Base-by-base conservation (phyloP, 352 stramenopile genomes). In the Phytophthora uliginosa region DNA sequence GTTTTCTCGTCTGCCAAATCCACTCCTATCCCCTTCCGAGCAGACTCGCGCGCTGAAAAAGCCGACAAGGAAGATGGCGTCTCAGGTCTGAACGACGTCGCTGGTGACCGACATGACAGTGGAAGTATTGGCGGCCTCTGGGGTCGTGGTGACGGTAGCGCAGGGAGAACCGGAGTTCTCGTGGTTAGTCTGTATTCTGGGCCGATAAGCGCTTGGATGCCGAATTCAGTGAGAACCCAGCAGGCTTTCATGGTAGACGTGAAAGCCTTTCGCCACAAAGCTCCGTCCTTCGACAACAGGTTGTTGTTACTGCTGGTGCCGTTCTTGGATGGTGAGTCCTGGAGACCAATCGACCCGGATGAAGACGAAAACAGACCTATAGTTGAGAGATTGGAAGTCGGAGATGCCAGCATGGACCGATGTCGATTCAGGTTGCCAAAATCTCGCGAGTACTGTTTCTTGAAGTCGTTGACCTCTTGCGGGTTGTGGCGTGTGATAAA, bases 401-500 rank as follows among this genome's bases (percentile, higher is more conserved):
- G 84, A 13, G 85, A 82, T 12, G 83, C 71, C 12, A 90, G 42
- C n/a, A 93, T 82, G 6, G 84, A 93, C 10, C 83, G 83, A 26
- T 94, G 83, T 6, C 86, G 79, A 55, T 84, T 87, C 7, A 94
- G 65, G 47, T 89, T 92, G 28, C 86, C 86, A 2, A 92, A 65
- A 34, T 94, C 83, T 4, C 86, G 84, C 15, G 86, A 94, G 50
- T 89, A 92, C 64, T 91, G 77, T 71, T 84, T 89, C 74, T 94
- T 94, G 69, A 94, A 92, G 36, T 89, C 86, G 24, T 78, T 89
- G 2, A 90, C 83, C 58, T 90, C 86, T 63, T 94, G 84, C 7
- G 86, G 86, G 40, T 92, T 92, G 61, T 94, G 86, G 0, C 84
- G 73, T 6, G 86, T 92, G 58, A 94, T 75, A 51, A 94, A 94